phyloP scores from a whole-genome alignment of 2,329 filamentous ascomycete genomes.

The Colletotrichum salicis region DNA sequence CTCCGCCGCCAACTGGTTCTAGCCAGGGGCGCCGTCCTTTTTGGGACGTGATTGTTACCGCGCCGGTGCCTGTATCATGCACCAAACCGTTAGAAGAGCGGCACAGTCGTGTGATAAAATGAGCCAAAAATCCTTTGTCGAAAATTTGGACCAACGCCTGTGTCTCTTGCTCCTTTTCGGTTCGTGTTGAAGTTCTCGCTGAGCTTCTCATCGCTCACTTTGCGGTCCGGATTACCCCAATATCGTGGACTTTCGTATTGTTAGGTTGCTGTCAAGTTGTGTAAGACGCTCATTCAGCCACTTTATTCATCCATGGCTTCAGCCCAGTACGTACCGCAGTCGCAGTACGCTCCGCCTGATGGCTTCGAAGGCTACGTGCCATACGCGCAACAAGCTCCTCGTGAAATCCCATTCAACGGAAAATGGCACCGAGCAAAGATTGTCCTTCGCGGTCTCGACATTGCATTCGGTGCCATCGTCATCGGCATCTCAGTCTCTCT shows the following conservation, averaged over 20 bases:
- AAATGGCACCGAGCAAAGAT: constrained; percentile 45
- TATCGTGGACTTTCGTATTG: not conserved
- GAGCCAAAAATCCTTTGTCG: constrained; percentile 13
- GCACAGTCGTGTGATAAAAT: constrained; percentile 27
- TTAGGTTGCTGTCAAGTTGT: not conserved
- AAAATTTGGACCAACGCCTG: not conserved
- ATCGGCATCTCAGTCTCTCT: constrained; percentile 23
- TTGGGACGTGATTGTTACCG: not conserved
- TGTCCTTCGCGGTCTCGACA: constrained; percentile 41
- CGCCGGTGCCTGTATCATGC: constrained; percentile 4
- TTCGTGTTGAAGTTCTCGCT: not conserved
- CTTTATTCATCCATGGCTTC: not conserved
- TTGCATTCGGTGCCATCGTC: constrained; percentile 41
- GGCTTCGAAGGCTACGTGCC: constrained; percentile 24
- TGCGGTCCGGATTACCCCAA: not conserved
- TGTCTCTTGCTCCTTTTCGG: constrained; percentile 2
- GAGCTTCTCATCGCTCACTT: not conserved
- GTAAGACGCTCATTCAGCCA: not conserved
- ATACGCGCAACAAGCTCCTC: constrained; percentile 8
- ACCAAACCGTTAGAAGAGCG: constrained; percentile 10
- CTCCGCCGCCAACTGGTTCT: not conserved
- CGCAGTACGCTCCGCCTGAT: constrained; percentile 9
- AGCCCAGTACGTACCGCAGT: not conserved
- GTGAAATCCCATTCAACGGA: constrained; percentile 25
- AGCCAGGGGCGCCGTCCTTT: not conserved